A percentile compares a stretch with the other conserved stretches of the same genome.
Conservation (phyloP, 805 yeast species). For the Candida morakotiae region DNA sequence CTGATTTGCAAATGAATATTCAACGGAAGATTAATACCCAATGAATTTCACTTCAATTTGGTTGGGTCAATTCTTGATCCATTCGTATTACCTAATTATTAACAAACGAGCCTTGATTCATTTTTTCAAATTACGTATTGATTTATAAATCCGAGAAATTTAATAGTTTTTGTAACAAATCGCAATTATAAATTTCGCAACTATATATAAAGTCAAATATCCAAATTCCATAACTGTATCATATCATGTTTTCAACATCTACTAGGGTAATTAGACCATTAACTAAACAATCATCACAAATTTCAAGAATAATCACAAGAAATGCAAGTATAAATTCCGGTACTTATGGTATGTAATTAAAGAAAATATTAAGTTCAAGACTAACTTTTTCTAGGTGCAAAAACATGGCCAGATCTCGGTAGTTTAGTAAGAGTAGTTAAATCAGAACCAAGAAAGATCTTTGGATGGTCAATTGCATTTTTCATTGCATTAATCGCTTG, state of each 20-base stretch:
- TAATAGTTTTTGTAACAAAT: too few relatives aligned
- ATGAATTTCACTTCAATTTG: too few relatives aligned
- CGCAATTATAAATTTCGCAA: slow-evolving; percentile 4
- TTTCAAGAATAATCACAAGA: neutral
- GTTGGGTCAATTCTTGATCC: too few relatives aligned
- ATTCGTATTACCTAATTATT: too few relatives aligned
- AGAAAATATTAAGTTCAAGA: neutral
- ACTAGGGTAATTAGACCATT: neutral
- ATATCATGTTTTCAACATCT: slow-evolving; percentile 1
- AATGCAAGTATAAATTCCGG: slow-evolving; percentile 5
- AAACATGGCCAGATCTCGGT: slow-evolving; percentile 1
- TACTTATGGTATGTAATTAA: slow-evolving; percentile 1
- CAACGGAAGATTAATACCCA: too few relatives aligned
- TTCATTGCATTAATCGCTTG: neutral
- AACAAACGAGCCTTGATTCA: too few relatives aligned
- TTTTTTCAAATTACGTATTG: too few relatives aligned
- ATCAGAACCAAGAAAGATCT: neutral
- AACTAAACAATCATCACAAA: neutral
- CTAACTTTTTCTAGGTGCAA: neutral
- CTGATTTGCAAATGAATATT: too few relatives aligned
- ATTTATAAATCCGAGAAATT: too few relatives aligned
- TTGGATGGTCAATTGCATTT: slow-evolving; percentile 6
- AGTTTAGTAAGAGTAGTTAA: neutral
- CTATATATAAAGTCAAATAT: slow-evolving; percentile 1
- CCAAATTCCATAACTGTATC: too few relatives aligned